Evolutionary conservation across 2,329 filamentous ascomycete genomes (phyloP).

Genomic region (Pseudogymnoascus sp.): DNA sequence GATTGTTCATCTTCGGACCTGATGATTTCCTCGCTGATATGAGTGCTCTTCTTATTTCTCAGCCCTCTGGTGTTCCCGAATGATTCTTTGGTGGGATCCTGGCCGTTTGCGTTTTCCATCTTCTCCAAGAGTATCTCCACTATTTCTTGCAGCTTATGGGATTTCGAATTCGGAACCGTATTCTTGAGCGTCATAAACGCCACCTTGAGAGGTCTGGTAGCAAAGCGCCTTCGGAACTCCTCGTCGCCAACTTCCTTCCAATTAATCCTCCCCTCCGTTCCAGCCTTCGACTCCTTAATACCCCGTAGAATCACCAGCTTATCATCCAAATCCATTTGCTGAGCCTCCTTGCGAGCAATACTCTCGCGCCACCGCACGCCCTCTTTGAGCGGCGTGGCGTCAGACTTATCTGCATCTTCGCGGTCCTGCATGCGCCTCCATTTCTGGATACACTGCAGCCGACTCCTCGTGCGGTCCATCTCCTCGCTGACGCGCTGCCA

Average conservation of each 20-base stretch:
- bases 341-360: constrained; percentile 36
- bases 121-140: constrained; percentile 21
- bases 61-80: not conserved
- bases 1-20: not conserved
- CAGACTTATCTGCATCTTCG: constrained; percentile 20
- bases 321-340: constrained; percentile 36
- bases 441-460: constrained; percentile 60
- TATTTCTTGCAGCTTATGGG: constrained; percentile 26
- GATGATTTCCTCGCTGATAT: not conserved
- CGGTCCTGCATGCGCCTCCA: constrained; percentile 46
- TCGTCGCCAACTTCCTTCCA: constrained; percentile 40
- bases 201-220: constrained; percentile 22
- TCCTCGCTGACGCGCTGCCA: constrained; percentile 56
- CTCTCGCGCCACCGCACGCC: constrained; percentile 35
- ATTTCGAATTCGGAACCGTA: constrained; percentile 21
- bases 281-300: constrained; percentile 35
- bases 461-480: constrained; percentile 53
- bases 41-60: not conserved
- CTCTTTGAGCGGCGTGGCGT: constrained; percentile 13
- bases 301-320: constrained; percentile 37
- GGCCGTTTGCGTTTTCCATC: constrained; percentile 15
- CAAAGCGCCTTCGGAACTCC: constrained; percentile 33
- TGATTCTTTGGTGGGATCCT: constrained; percentile 4
- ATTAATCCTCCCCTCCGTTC: constrained; percentile 39
- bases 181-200: constrained; percentile 25